Conservation (phyloP, 306 rosid species). For the Arachis stenosperma region DNA sequence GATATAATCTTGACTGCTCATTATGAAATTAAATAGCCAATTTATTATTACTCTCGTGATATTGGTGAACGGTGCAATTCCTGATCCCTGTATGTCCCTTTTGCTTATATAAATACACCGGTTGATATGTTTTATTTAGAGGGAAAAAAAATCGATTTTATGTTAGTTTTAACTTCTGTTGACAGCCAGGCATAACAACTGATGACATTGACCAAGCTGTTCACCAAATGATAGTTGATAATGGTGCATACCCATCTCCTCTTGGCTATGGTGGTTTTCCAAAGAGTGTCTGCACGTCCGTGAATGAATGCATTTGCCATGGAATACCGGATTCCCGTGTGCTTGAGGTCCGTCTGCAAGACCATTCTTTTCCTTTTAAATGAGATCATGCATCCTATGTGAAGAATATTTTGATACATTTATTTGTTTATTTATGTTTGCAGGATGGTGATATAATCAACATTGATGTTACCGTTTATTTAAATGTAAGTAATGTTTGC, state of each 20-base stretch:
- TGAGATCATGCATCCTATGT: not conserved
- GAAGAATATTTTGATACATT: slow-evolving; percentile 20
- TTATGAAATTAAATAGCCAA: slow-evolving; percentile 14
- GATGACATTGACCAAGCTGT: slow-evolving; percentile 96
- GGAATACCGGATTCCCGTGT: slow-evolving; percentile 90
- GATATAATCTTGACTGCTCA: not conserved
- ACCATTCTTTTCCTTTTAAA: not conserved
- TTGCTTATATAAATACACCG: not conserved
- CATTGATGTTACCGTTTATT: slow-evolving; percentile 86
- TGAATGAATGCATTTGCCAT: slow-evolving; percentile 96
- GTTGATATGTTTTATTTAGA: slow-evolving; percentile 22
- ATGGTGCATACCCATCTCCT: slow-evolving; percentile 95
- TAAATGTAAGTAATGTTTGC: slow-evolving; percentile 67
- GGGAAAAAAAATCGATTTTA: slow-evolving; percentile 13
- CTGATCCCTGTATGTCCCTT: no score
- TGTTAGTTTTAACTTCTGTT: slow-evolving; percentile 58
- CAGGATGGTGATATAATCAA: slow-evolving; percentile 98
- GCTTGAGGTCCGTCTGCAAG: slow-evolving; percentile 65
- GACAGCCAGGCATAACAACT: slow-evolving; percentile 94
- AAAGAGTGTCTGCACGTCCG: slow-evolving; percentile 96
- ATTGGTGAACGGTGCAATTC: no score
- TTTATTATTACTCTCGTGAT: not conserved
- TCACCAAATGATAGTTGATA: slow-evolving; percentile 92
- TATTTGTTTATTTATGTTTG: slow-evolving; percentile 32
- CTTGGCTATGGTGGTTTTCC: slow-evolving; percentile 96